phyloP scores from a whole-genome alignment of 2,329 filamentous ascomycete species.

The Teratosphaeria pseudoeucalypti region DNA sequence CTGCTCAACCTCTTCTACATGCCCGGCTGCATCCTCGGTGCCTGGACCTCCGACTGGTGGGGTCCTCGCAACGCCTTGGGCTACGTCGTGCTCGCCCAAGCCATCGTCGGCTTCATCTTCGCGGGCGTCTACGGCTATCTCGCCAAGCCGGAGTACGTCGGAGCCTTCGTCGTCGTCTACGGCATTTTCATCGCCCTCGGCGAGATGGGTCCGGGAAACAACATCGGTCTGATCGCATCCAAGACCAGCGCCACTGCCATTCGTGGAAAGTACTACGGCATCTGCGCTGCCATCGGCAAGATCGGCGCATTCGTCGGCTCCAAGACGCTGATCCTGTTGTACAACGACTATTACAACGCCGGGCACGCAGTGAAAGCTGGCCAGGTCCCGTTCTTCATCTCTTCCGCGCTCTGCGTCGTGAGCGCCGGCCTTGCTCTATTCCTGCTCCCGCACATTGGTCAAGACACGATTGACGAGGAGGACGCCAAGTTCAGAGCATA shows the following conservation, averaged over 20 bases:
- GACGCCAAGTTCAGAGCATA: conserved; percentile 67
- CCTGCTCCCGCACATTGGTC: conserved; percentile 58
- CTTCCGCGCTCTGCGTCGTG: conserved; percentile 64
- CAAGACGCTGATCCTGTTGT: conserved; percentile 5
- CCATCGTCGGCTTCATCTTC: conserved; percentile 79
- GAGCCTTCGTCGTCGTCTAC: conserved; percentile 68
- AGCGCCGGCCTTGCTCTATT: conserved; percentile 54
- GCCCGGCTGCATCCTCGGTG: conserved; percentile 68
- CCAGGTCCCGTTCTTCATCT: conserved; percentile 84
- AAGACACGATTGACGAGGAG: conserved; percentile 75
- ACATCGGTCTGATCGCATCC: conserved; percentile 76
- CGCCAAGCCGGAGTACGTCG: conserved; percentile 56
- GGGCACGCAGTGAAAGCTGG: conserved; percentile 42
- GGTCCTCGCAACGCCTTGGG: conserved; percentile 68
- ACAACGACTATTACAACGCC: conserved; percentile 30
- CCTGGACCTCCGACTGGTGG: conserved; percentile 65
- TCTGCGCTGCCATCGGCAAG: conserved; percentile 64
- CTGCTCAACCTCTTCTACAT: conserved; percentile 71
- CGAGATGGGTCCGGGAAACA: conserved; percentile 79
- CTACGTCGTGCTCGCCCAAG: conserved; percentile 61
- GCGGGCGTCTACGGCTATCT: conserved; percentile 64
- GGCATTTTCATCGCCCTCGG: conserved; percentile 67
- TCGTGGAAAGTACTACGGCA: conserved; percentile 60
- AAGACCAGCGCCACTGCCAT: conserved; percentile 71
- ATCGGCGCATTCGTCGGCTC: conserved; percentile 72